Evolutionary conservation across 768 basidiomycete species (phyloP).

Genomic region (Xerocomus spinulosus): DNA sequence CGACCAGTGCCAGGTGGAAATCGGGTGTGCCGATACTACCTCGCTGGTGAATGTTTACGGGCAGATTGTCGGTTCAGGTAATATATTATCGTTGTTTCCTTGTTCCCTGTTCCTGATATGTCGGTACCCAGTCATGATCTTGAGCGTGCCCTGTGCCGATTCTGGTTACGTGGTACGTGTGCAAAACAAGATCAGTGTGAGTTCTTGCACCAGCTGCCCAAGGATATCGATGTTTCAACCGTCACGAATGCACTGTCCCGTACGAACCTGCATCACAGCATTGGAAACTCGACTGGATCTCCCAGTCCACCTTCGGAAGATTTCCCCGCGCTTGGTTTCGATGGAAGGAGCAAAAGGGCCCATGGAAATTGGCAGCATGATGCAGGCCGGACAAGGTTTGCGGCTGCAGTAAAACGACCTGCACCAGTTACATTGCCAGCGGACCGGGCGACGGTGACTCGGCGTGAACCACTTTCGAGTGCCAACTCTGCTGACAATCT

Average conservation of each 20-base stretch:
- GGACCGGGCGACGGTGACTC: conserved; percentile 42
- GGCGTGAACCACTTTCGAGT: conserved; percentile 54
- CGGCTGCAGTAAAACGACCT: conserved; percentile 81
- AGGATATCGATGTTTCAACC: conserved; percentile 74
- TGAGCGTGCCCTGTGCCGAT: conserved; percentile 90
- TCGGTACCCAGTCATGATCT: conserved; percentile 71
- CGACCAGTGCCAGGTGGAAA: conserved; percentile 44
- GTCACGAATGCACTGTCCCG: conserved; percentile 65
- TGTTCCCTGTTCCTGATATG: conserved; percentile 10
- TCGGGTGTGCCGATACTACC: conserved; percentile 92
- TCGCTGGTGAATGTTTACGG: conserved; percentile 92
- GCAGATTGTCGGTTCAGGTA: conserved; percentile 98
- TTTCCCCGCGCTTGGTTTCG: conserved; percentile 64
- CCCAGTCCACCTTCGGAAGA: conserved; percentile 44
- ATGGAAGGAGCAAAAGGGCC: conserved; percentile 43
- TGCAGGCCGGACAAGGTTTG: conserved; percentile 84
- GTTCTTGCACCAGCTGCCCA: conserved; percentile 88
- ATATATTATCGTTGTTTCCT: conserved; percentile 16
- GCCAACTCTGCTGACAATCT: conserved; percentile 50
- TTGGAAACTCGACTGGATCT: conserved; percentile 35
- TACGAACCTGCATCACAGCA: conserved; percentile 49
- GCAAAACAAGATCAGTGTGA: conserved; percentile 96
- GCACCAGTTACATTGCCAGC: conserved; percentile 28
- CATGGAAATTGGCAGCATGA: conserved; percentile 54
- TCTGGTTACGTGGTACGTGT: conserved; percentile 97